Conservation (phyloP, 2,329 filamentous ascomycete genomes). For the Phaeophleospora eucalypticola region DNA sequence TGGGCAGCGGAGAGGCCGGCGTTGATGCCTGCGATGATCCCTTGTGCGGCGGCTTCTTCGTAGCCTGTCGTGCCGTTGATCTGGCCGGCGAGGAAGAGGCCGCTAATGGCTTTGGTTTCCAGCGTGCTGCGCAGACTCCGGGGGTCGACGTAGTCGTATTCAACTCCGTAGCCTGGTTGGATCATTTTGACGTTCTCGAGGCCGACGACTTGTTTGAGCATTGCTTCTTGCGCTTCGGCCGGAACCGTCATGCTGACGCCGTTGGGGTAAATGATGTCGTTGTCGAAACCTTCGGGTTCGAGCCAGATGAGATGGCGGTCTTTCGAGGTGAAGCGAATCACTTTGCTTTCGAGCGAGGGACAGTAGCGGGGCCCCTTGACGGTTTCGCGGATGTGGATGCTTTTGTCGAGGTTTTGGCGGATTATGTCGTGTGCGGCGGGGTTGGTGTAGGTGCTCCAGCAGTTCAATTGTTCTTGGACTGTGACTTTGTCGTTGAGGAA, state of each 20-base stretch:
- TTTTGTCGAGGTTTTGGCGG: conserved; percentile 86
- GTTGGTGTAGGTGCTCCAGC: conserved; percentile 85
- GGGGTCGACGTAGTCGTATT: conserved; percentile 78
- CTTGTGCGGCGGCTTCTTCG: conserved; percentile 93
- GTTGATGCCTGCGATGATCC: conserved; percentile 88
- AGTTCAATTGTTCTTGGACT: conserved; percentile 78
- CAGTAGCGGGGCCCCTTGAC: conserved; percentile 94
- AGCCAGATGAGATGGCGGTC: conserved; percentile 88
- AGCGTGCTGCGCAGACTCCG: conserved; percentile 81
- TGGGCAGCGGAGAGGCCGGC: conserved; percentile 74
- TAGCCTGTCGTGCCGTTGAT: conserved; percentile 99
- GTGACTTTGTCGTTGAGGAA: conserved; percentile 77
- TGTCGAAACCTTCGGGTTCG: conserved; percentile 91
- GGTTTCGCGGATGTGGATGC: conserved; percentile 91
- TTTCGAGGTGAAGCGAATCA: conserved; percentile 81
- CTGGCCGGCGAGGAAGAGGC: conserved; percentile 88
- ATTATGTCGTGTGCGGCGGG: conserved; percentile 76
- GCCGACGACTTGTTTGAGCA: conserved; percentile 82
- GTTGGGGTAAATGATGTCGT: conserved; percentile 88
- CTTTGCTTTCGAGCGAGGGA: conserved; percentile 89
- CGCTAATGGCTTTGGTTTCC: conserved; percentile 86
- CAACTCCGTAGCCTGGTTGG: conserved; percentile 10
- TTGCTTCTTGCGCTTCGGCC: conserved; percentile 74
- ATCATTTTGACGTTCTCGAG: conserved; percentile 68
- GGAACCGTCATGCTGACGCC: conserved; percentile 97